Evolutionary conservation across 176 grass and related monocot genomes (phyloP).

Genomic region (Eremochloa ophiuroides): DNA sequence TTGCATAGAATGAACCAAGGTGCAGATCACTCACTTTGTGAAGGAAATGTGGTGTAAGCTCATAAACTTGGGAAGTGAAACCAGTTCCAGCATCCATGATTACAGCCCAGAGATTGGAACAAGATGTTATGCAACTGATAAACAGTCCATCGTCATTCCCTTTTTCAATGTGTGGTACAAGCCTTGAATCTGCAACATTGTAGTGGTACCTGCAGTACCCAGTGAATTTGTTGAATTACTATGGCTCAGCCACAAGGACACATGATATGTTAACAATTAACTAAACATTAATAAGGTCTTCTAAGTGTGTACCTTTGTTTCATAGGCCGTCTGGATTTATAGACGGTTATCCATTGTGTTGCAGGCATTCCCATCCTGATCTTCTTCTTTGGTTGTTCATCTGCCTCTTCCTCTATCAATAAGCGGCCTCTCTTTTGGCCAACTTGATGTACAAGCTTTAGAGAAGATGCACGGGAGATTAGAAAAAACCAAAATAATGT

Average conservation of each 20-base stretch:
- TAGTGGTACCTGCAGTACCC: constrained; percentile 85
- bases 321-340: constrained; percentile 86
- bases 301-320: constrained; percentile 75
- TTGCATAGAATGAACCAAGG: constrained; percentile 21
- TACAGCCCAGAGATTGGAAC: constrained; percentile 87
- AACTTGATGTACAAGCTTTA: constrained; percentile 90
- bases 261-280: not conserved
- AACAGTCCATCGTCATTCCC: constrained; percentile 95
- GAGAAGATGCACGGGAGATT: constrained; percentile 52
- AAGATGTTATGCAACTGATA: constrained; percentile 92
- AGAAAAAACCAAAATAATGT: constrained; percentile 35
- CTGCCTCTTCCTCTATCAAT: constrained; percentile 77
- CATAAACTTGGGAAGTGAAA: constrained; percentile 88
- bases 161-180: constrained; percentile 90
- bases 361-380: constrained; percentile 93
- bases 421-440: constrained; percentile 95
- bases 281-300: not conserved
- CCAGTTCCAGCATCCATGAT: constrained; percentile 99
- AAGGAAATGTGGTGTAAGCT: constrained; percentile 91
- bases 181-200: constrained; percentile 90
- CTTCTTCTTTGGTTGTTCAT: constrained; percentile 98
- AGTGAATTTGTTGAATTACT: not conserved
- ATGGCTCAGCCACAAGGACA: constrained; percentile 1
- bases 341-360: constrained; percentile 99
- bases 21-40: constrained; percentile 68